Evolutionary conservation across 2,329 filamentous ascomycete genomes (phyloP).

Genomic region (Daldinia sp.): DNA sequence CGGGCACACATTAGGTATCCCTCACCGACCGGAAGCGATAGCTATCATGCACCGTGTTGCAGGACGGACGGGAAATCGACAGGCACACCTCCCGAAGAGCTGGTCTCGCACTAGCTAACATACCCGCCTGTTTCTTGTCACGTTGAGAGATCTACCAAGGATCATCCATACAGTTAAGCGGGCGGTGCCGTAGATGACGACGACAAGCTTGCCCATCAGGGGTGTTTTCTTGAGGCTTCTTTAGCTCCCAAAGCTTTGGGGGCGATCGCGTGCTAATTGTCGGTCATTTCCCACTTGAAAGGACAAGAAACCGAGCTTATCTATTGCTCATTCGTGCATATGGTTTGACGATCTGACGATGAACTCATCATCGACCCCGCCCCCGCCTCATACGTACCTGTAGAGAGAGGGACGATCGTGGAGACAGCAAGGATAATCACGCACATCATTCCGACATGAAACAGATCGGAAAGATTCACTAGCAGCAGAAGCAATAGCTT

Average conservation of each 20-base stretch:
- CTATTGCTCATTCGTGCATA: constrained; percentile 35
- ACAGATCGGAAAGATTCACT: constrained; percentile 42
- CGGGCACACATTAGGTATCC: constrained; percentile 10
- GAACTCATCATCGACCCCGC: constrained; percentile 44
- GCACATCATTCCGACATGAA: constrained; percentile 46
- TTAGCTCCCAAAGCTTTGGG: constrained; percentile 13
- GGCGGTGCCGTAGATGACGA: constrained; percentile 40
- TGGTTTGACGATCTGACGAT: constrained; percentile 45
- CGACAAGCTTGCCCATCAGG: constrained; percentile 16
- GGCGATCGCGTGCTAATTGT: constrained; percentile 23
- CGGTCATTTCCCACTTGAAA: constrained; percentile 24
- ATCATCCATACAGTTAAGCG: constrained; percentile 35
- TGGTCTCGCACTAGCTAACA: constrained; percentile 28
- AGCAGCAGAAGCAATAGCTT: constrained; percentile 18
- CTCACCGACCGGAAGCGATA: constrained; percentile 35
- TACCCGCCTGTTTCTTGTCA: constrained; percentile 21
- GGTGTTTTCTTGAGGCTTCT: constrained; percentile 16
- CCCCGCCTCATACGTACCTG: constrained; percentile 37
- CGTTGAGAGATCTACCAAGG: constrained; percentile 23
- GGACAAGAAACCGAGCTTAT: constrained; percentile 30
- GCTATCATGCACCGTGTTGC: constrained; percentile 38
- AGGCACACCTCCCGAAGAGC: constrained; percentile 39
- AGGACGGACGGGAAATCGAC: constrained; percentile 39
- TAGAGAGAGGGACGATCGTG: constrained; percentile 40
- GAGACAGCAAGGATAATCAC: constrained; percentile 43